Percentiles rank a stretch among this genome's conserved stretches.
These are phyloP conservation scores for Sugiyamaella floridensis DNA, from an alignment of 805 yeast species.

Conservation along the genomic window DNA sequence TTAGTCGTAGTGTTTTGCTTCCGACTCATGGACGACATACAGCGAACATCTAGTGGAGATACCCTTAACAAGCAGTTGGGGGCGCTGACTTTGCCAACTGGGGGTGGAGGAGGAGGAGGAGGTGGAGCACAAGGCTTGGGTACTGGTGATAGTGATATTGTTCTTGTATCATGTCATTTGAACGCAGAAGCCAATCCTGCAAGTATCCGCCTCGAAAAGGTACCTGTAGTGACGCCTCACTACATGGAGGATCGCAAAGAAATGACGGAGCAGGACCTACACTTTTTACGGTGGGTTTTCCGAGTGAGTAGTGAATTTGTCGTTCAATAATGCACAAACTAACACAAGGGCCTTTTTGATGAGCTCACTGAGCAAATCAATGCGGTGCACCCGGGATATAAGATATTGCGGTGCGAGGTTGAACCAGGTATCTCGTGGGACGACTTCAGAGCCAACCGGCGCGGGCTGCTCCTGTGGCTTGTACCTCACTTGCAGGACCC, in stretches of 20 bases:
- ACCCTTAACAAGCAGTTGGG: constrained; percentile 13
- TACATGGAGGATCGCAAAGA: constrained; percentile 5
- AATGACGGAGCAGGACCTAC: constrained; percentile 15
- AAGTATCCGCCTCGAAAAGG: constrained; percentile 9
- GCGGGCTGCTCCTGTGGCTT: constrained; percentile 19
- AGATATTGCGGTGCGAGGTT: constrained; percentile 15
- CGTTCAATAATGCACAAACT: too few relatives aligned
- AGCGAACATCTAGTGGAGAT: constrained; percentile 11
- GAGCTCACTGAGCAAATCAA: constrained; percentile 8
- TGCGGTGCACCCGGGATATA: constrained; percentile 11
- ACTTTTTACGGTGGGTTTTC: constrained; percentile 20
- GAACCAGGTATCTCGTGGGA: constrained; percentile 23
- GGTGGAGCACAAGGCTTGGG: background rate
- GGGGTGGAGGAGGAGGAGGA: background rate
- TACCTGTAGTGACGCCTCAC: constrained; percentile 16
- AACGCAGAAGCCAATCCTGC: constrained; percentile 12
- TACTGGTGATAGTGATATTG: background rate
- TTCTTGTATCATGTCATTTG: constrained; percentile 15
- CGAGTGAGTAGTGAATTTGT: constrained; percentile 9
- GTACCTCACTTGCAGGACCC: constrained; percentile 2
- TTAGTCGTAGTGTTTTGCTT: background rate
- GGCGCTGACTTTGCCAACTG: background rate
- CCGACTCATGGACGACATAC: constrained; percentile 1
- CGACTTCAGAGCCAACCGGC: constrained; percentile 15
- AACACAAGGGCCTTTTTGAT: constrained; percentile 12